Base-by-base conservation (phyloP, 495 filamentous ascomycete genomes). In the Cercophora sp. region DNA sequence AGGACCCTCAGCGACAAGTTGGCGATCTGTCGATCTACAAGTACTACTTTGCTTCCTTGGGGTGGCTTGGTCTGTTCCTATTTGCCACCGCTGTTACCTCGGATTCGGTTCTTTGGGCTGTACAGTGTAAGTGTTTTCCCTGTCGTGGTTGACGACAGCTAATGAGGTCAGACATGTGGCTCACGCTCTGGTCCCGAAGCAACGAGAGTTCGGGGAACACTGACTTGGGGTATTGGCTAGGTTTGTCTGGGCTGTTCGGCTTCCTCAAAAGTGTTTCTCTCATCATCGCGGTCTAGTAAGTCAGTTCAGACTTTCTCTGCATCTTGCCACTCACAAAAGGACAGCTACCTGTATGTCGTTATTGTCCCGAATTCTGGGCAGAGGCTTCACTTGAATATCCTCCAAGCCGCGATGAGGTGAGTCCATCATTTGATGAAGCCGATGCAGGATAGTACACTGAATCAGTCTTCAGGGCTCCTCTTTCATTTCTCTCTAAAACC, bases 211-310 rank as follows among this genome's bases (percentile, higher is more conserved):
- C 31, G 29, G 27, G 31, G 11, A 24, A 9, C 16, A 26, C 46
- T 13, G n/a, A 35, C 16, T 32, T 49, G 36, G 46, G 46, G 3
- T 49, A 49, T 24, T 49, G 46, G 46, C 46, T 49, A 36, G 46
- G 46, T n/a, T 24, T 49, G 9, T 49, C 36, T 35, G 46, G 27
- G 8, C 31, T 49, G 13, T 49, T 49, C 25, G 46, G 46, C 15
- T 25, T 43, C 13, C 8, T 43, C 23, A 18, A 22, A 22, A 43
- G 27, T 37, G 22, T 22, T 4, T 49, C 29, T 34, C 29, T 49
- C 15, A 24, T 49, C 5, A 36, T 35, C 24, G 46, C 46, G 29
- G 27, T 49, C 15, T 49, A 49, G 46, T 49, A 35, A 4, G 46
- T 20, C n/a, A n/a, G n/a, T n/a, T n/a, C n/a, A n/a, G n/a, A n/a